Conservation (phyloP, 2,329 filamentous ascomycete species). For the Onygena corvina region DNA sequence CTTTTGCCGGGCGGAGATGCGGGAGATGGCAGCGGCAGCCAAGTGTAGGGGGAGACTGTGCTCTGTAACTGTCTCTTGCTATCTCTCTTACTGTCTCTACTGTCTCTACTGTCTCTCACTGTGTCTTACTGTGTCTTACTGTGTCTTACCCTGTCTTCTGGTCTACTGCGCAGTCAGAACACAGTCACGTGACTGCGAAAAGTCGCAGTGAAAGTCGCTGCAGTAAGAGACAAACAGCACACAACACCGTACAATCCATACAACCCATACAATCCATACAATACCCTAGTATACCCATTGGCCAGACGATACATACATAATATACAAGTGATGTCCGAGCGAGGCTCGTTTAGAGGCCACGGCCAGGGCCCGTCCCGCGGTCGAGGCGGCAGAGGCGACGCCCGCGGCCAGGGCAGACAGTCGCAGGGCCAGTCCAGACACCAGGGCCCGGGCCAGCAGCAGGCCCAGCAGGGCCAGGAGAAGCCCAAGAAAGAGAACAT, state of each 20-base stretch:
- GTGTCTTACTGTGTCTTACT: too few relatives aligned
- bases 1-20: too few relatives aligned
- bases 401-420: slow-evolving; percentile 26
- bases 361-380: slow-evolving; percentile 37
- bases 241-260: background rate
- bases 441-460: slow-evolving; percentile 34
- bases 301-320: background rate
- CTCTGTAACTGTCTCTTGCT: too few relatives aligned
- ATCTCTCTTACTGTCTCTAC: too few relatives aligned
- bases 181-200: background rate
- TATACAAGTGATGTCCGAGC: slow-evolving; percentile 28
- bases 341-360: slow-evolving; percentile 47
- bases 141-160: too few relatives aligned
- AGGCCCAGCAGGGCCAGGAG: slow-evolving; percentile 47
- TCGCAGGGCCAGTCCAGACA: slow-evolving; percentile 37
- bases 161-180: too few relatives aligned
- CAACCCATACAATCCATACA: background rate
- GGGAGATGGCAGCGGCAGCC: too few relatives aligned
- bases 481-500: slow-evolving; percentile 98
- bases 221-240: background rate
- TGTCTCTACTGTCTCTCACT: too few relatives aligned
- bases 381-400: slow-evolving; percentile 32
- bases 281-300: background rate
- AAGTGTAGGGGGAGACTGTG: too few relatives aligned
- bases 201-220: too few relatives aligned